phyloP scores from a whole-genome alignment of 208 protist species.

The Trypanosoma cruzi region DNA sequence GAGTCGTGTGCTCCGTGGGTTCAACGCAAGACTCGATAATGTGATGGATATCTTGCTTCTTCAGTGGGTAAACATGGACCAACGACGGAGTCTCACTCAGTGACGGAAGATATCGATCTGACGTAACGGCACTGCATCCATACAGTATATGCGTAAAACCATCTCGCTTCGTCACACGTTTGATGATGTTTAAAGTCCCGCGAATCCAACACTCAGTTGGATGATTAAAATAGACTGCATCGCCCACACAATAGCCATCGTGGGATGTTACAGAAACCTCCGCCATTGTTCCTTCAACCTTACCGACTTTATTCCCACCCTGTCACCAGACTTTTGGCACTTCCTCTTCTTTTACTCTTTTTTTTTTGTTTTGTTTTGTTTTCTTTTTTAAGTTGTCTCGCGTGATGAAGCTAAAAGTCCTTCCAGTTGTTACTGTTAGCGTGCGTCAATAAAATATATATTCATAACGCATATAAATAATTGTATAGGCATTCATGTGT shows the following conservation, averaged over 20 bases:
- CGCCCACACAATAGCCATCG: slow-evolving; percentile 21
- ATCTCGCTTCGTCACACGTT: slow-evolving; percentile 22
- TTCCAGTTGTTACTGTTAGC: background rate
- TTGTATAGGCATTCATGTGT: background rate
- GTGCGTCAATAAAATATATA: background rate
- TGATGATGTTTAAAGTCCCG: slow-evolving; percentile 25
- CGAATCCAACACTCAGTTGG: slow-evolving; percentile 41
- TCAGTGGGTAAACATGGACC: slow-evolving; percentile 16
- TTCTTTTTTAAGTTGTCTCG: too few relatives aligned
- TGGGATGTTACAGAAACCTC: slow-evolving; percentile 20
- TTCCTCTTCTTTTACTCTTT: too few relatives aligned
- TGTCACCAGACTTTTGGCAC: too few relatives aligned
- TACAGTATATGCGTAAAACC: slow-evolving; percentile 25
- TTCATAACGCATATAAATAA: background rate
- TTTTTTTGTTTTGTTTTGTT: too few relatives aligned
- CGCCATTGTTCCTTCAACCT: background rate
- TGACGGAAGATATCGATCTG: background rate
- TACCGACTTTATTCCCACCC: too few relatives aligned
- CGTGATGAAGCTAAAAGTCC: too few relatives aligned
- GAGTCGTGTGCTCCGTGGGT: slow-evolving; percentile 11
- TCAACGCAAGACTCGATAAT: slow-evolving; percentile 24
- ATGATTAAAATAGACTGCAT: slow-evolving; percentile 39
- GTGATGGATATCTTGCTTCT: slow-evolving; percentile 23
- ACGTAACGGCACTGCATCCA: slow-evolving; percentile 7
- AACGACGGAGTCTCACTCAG: background rate